phyloP scores from a whole-genome alignment of 2,329 filamentous ascomycete genomes.

The Venturia oleaginea region DNA sequence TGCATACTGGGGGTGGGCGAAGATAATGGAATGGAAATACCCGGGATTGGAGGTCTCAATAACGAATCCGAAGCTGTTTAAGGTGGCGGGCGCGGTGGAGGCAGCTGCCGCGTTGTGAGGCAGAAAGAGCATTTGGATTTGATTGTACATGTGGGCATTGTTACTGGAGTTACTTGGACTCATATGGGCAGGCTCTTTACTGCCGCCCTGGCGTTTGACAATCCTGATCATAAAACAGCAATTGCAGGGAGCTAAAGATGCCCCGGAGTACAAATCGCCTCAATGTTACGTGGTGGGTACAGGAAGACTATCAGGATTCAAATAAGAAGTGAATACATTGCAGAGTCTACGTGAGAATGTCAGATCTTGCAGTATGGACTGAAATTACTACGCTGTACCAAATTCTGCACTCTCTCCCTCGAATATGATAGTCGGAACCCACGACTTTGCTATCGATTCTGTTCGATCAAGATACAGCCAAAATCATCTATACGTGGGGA shows the following conservation, averaged over 20 bases:
- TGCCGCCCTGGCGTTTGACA: background rate
- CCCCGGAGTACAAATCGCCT: background rate
- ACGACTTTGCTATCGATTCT: too few species aligned
- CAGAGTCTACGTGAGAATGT: too few species aligned
- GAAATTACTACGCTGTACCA: too few species aligned
- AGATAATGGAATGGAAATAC: conserved; percentile 93
- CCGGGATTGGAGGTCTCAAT: conserved; percentile 57
- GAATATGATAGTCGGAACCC: too few species aligned
- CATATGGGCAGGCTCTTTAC: background rate
- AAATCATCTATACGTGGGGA: too few species aligned
- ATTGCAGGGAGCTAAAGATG: background rate
- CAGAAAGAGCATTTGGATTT: background rate
- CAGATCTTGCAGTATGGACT: too few species aligned
- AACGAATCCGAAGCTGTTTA: conserved; percentile 38
- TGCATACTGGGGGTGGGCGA: conserved; percentile 92
- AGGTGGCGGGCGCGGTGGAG: conserved; percentile 36
- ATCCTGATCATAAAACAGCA: background rate
- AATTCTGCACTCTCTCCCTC: too few species aligned
- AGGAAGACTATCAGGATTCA: too few species aligned
- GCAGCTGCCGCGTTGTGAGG: conserved; percentile 35
- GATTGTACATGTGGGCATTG: background rate
- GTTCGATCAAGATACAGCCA: too few species aligned
- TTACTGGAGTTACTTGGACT: background rate
- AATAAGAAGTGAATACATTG: too few species aligned
- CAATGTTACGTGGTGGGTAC: background rate